Evolutionary conservation across 352 stramenopile genomes (phyloP), one percentile per base, ranked within the genome.

Genomic region (Pythium volutum): DNA sequence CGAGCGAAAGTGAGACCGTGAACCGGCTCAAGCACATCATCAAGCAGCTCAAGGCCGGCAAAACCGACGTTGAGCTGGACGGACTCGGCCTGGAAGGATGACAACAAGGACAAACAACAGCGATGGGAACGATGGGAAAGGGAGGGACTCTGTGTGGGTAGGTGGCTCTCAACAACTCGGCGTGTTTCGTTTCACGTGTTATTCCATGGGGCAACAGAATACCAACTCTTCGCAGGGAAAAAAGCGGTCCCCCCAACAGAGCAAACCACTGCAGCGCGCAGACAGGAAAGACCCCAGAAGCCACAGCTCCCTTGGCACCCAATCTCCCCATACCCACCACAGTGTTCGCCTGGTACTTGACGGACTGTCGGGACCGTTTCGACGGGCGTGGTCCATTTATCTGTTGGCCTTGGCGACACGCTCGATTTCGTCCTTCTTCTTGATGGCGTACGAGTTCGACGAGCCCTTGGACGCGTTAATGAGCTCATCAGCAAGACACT

Each of bases 371-470:
- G 31, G 31, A 36, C 31, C 31, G 31, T 36, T 36, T 36, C 36
- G 36, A 43, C 14, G 14, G 15, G 18, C 36, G 14, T 7, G n/a
- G 46, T 39, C 34, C 29, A 66, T 79, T 99, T 99, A 99, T 97
- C 98, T 97, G 90, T 99, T 99, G 65, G 95, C 97, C 96, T 99
- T 99, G 79, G 97, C 97, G 62, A 99, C 98, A 97, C 97, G 97
- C 91, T 99, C 97, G 77, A 99, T 99, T 82, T 99, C 98, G 86
- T 99, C 98, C 94, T 99, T 99, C 91, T 99, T 99, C 97, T 99
- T 99, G 86, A 99, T 99, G 74, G 97, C 97, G 81, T 99, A 99
- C 67, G 88, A 98, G 97, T 99, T 99, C 76, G 96, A 99, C 73
- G 96, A 99, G 64, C 98, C 97, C 85, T 98, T 97, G 53, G 97